Conservation (phyloP, 169 alveolate genomes). For the Pseudocohnilembus persalinus region DNA sequence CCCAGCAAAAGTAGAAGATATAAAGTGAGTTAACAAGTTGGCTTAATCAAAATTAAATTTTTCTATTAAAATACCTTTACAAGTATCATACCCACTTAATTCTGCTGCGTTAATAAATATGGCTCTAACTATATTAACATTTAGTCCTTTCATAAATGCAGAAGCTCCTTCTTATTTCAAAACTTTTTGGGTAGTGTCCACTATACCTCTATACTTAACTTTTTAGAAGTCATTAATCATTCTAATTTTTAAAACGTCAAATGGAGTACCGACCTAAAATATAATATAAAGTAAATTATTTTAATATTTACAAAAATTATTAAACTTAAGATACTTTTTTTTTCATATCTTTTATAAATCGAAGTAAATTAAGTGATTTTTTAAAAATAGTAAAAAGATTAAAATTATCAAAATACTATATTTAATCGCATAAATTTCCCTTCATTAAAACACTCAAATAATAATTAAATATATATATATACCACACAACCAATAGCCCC, state of each 20-base stretch:
- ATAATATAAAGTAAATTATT: no score
- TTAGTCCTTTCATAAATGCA: constrained; percentile 21
- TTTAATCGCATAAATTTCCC: no score
- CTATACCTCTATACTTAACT: constrained; percentile 3
- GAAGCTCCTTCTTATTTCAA: constrained; percentile 1
- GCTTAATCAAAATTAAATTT: neutral
- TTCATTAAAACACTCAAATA: no score
- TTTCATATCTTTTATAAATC: no score
- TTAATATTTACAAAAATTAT: no score
- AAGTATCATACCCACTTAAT: constrained; percentile 12
- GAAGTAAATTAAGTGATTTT: no score
- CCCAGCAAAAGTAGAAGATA: constrained; percentile 25
- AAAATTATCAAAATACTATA: no score
- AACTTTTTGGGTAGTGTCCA: constrained; percentile 12
- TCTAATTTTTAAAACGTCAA: constrained; percentile 32
- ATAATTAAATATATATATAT: no score
- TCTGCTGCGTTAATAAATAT: constrained; percentile 30
- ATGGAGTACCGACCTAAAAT: constrained; percentile 29
- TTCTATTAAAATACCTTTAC: neutral
- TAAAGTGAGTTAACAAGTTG: constrained; percentile 7
- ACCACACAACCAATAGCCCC: constrained; percentile 27
- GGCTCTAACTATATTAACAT: constrained; percentile 21
- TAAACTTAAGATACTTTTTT: no score
- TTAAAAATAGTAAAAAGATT: no score
- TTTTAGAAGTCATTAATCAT: constrained; percentile 18